These are phyloP conservation scores for Purpureocillium takamizusanense DNA, from an alignment of 2,329 filamentous ascomycete genomes.

Conservation along the genomic window DNA sequence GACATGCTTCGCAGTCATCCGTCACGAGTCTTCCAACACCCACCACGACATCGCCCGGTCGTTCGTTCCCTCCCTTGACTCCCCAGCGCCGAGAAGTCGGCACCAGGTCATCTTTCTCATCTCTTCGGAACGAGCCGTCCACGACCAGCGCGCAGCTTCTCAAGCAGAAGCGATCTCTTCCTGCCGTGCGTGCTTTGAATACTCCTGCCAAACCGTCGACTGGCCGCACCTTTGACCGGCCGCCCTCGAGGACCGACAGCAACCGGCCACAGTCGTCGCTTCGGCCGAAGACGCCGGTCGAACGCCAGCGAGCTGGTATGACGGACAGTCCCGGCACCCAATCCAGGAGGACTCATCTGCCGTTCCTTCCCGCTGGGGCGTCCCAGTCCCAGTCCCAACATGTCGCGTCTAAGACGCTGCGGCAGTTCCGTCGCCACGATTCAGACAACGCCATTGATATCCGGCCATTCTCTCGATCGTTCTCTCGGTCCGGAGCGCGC, in stretches of 20 bases:
- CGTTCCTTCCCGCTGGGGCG: conserved; percentile 72
- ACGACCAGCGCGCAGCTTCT: conserved; percentile 58
- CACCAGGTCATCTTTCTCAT: conserved; percentile 43
- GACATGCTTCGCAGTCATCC: conserved; percentile 62
- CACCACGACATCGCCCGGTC: conserved; percentile 45
- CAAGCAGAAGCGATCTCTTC: conserved; percentile 56
- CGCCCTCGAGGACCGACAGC: conserved; percentile 48
- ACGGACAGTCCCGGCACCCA: conserved; percentile 42
- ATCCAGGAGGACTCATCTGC: conserved; percentile 51
- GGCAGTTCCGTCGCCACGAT: conserved; percentile 70
- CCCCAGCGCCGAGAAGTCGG: conserved; percentile 53
- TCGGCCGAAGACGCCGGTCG: conserved; percentile 64
- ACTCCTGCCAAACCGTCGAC: conserved; percentile 40
- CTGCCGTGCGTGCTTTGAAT: conserved; percentile 44
- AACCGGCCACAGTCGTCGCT: conserved; percentile 40
- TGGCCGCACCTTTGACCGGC: conserved; percentile 42
- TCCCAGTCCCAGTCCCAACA: conserved; percentile 72
- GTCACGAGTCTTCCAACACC: conserved; percentile 54
- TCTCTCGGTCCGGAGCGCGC: conserved; percentile 49
- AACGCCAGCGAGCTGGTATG: conserved; percentile 42
- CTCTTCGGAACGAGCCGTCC: conserved; percentile 49
- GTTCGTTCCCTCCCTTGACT: conserved; percentile 47
- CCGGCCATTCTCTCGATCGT: conserved; percentile 45
- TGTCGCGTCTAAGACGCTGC: conserved; percentile 59
- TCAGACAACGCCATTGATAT: conserved; percentile 61